Conservation (phyloP, 257 asterid genomes). For the Phtheirospermum japonicum region DNA sequence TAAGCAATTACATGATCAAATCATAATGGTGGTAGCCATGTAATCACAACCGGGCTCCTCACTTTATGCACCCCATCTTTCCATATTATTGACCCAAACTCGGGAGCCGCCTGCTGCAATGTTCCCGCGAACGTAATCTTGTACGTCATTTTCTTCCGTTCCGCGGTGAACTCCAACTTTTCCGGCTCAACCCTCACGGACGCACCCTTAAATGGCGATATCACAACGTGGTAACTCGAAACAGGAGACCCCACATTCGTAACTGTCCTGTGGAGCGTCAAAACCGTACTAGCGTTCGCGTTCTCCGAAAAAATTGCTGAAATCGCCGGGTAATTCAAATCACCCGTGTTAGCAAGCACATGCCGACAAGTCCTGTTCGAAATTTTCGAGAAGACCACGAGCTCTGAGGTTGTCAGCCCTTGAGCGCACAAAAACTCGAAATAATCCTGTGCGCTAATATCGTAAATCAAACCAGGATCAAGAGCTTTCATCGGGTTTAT, state of each 20-base stretch:
- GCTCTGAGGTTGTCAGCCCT: conserved; percentile 53
- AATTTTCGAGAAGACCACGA: conserved; percentile 59
- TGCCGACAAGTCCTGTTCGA: conserved; percentile 51
- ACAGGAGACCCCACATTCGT: conserved; percentile 73
- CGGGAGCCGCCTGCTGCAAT: conserved; percentile 48
- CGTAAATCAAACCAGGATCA: conserved; percentile 77
- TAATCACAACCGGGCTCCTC: conserved; percentile 75
- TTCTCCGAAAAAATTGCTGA: conserved; percentile 63
- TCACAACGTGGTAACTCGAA: conserved; percentile 58
- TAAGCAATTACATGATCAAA: conserved; percentile 1
- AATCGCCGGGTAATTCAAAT: conserved; percentile 79
- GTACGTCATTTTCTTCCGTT: conserved; percentile 50
- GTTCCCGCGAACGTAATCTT: conserved; percentile 46
- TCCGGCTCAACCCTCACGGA: conserved; percentile 62
- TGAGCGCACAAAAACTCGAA: conserved; percentile 77
- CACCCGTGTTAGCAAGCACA: conserved; percentile 45
- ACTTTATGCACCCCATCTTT: conserved; percentile 63
- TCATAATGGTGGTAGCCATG: conserved; percentile 71
- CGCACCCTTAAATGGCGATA: conserved; percentile 65
- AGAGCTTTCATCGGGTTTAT: conserved; percentile 68
- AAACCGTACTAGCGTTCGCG: conserved; percentile 24
- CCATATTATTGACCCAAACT: conserved; percentile 73
- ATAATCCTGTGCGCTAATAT: conserved; percentile 71
- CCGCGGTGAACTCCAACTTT: conserved; percentile 44
- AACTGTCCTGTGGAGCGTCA: conserved; percentile 57